Evolutionary conservation across 108 stramenopile genomes (phyloP), one percentile per base, ranked within the genome.

Genomic region (Aurantiochytrium sp.): DNA sequence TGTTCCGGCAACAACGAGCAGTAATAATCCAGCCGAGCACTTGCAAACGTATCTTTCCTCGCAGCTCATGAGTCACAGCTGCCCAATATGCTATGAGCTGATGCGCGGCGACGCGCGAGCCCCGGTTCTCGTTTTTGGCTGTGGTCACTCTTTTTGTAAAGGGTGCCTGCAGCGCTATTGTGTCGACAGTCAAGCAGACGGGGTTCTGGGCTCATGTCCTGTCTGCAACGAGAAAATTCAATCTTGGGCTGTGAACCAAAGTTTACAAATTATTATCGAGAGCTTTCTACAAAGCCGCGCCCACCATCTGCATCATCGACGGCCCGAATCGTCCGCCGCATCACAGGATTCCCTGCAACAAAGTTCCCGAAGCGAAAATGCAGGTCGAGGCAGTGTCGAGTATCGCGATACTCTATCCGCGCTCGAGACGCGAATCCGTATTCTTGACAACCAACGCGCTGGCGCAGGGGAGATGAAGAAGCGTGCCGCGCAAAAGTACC

Each of bases 61-160:
- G n/a, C 73, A 83, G 73, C 73, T 83, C 49, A n/a, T 83, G 44
- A 83, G 73, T n/a, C 73, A 83, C 51, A 51, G 49, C 28, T 83
- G 73, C 28, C 73, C 73, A 12, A 83, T 83, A 10, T 83, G 73
- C n/a, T 83, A 21, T 44, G 73, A 83, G 73, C 73, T 83, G 23
- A 83, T 83, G 73, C 44, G 51, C n/a, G 73, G 73, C 51, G 23
- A 83, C 16, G 73, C 19, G 51, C 73, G 73, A 10, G 73, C 73
- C n/a, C 73, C 73, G 3, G 51, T 83, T 53, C 73, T 83, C 16
- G 73, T 83, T 12, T 47, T 83, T 53, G 23, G 23, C 21, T 83
- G 73, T 44, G 73, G 73, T 5, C 73, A 83, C 45, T 83, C 73
- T 1, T 83, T 83, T n/a, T 83, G 73, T n/a, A 51, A 83, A 12